These are phyloP conservation scores for Umbilicus rupestris DNA, from an alignment of 164 flowering plant species.

Conservation along the genomic window DNA sequence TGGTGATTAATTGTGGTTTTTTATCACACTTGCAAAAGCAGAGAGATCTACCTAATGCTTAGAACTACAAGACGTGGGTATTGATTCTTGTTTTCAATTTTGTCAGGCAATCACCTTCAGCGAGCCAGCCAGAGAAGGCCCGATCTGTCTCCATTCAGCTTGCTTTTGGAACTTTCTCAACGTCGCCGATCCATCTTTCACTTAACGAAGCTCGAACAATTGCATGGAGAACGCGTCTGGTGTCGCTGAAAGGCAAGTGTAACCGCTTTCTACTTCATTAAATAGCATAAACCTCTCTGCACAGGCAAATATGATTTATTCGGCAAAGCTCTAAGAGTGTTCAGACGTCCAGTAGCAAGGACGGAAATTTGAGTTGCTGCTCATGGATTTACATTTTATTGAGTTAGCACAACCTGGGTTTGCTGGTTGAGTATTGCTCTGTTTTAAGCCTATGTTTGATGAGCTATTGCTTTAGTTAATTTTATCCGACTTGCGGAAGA, in stretches of 20 bases:
- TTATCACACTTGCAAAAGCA: background rate
- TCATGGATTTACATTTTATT: too few species aligned
- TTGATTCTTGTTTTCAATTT: conserved; percentile 5
- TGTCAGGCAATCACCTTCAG: conserved; percentile 33
- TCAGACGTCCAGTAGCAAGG: too few species aligned
- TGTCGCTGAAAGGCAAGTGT: conserved; percentile 48
- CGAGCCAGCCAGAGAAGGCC: conserved; percentile 31
- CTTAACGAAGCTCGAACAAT: conserved; percentile 32
- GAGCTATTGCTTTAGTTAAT: too few species aligned
- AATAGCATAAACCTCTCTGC: background rate
- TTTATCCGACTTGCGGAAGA: too few species aligned
- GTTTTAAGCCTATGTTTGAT: too few species aligned
- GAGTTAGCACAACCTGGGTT: too few species aligned
- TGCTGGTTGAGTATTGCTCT: too few species aligned
- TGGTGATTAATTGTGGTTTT: background rate
- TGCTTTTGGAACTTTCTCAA: conserved; percentile 38
- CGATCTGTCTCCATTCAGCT: conserved; percentile 50
- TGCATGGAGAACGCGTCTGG: conserved; percentile 79
- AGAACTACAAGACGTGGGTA: background rate
- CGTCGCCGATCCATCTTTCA: conserved; percentile 55
- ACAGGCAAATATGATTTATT: too few species aligned
- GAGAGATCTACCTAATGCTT: background rate
- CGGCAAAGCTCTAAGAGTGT: too few species aligned
- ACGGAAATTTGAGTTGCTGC: too few species aligned
- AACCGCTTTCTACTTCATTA: background rate